Evolutionary conservation across 75 land plant genomes (phyloP).

Genomic region (Isoetes taiwanensis): DNA sequence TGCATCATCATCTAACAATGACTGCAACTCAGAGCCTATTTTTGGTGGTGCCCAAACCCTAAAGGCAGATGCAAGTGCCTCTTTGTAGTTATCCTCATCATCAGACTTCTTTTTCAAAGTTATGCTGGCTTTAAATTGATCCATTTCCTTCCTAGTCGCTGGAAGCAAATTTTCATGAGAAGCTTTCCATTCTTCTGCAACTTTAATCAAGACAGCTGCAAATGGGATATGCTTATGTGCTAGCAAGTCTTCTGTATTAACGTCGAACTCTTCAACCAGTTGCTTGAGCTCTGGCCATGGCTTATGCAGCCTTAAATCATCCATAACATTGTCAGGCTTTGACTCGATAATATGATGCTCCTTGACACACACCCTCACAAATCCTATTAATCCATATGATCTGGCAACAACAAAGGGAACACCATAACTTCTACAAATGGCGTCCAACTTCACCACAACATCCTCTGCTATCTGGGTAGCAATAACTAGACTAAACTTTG

Average conservation of each 20-base stretch:
- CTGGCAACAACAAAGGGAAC: slow-evolving; percentile 74
- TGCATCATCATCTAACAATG: slow-evolving; percentile 54
- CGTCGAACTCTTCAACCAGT: slow-evolving; percentile 64
- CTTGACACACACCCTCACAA: slow-evolving; percentile 83
- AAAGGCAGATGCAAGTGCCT: slow-evolving; percentile 71
- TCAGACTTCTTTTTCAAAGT: slow-evolving; percentile 36
- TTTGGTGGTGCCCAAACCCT: slow-evolving; percentile 58
- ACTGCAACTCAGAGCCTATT: slow-evolving; percentile 55
- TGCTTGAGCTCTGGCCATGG: slow-evolving; percentile 95
- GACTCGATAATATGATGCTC: slow-evolving; percentile 91
- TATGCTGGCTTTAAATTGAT: slow-evolving; percentile 58
- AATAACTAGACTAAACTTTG: slow-evolving; percentile 74
- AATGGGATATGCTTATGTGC: slow-evolving; percentile 90
- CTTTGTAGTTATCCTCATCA: slow-evolving; percentile 94
- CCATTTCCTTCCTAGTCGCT: slow-evolving; percentile 55
- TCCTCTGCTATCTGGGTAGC: slow-evolving; percentile 85
- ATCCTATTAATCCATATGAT: slow-evolving; percentile 87
- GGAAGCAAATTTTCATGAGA: slow-evolving; percentile 62
- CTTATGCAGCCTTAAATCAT: slow-evolving; percentile 78
- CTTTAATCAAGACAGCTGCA: slow-evolving; percentile 70
- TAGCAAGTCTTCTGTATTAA: slow-evolving; percentile 50
- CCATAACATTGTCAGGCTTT: slow-evolving; percentile 80
- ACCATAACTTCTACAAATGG: slow-evolving; percentile 66
- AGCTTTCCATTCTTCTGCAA: slow-evolving; percentile 68
- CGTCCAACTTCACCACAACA: slow-evolving; percentile 56